Base-by-base conservation (phyloP, 345 rosid genomes). In the Eucalyptus tenuipes region DNA sequence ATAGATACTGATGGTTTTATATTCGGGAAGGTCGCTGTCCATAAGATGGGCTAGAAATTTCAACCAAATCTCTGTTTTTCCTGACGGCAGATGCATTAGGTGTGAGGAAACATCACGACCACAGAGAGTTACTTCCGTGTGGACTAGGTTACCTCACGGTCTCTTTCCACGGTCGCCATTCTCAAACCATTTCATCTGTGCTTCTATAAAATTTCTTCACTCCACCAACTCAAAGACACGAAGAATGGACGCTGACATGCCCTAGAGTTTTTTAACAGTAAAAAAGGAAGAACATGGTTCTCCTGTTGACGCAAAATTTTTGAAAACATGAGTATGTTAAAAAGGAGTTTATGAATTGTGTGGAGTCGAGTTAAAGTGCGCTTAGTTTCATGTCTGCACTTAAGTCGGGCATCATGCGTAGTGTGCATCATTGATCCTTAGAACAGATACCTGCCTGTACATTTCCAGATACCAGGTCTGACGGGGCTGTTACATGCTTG, bases 21-120 rank as follows among this genome's bases (percentile, higher is more conserved):
- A 88, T 52, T 33, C 50, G 49, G 88, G 37, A 47, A 66, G 12
- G 88, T 68, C 85, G 13, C 53, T 66, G 55, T 87, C 88, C 40
- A 45, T 33, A 47, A n/a, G 49, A 47, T 86, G 44, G 86, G n/a
- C 44, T 11, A 40, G 16, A 24, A 25, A n/a, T 29, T 53, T 48
- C 33, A 16, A 55, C 22, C 27, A 61, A 18, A 64, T 29, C 13
- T 27, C 25, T 86, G 88, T 4, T 86, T 86, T 75, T 75, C 82
- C 82, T 40, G 40, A 10, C 29, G 24, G 82, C 47, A 75, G 45
- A 40, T 44, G 25, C 82, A 6, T 40, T 40, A 75, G 47, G 47
- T 40, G 47, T 44, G 7, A n/a, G 87, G 44, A 49, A 49, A 49
- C 61, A 29, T 49, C 87, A 16, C 52, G 61, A 24, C 15, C 59